Percentiles rank a stretch among this genome's conserved stretches.
Evolutionary conservation across 441 rosid genomes (phyloP).

Genomic region (Biscutella auriculata): DNA sequence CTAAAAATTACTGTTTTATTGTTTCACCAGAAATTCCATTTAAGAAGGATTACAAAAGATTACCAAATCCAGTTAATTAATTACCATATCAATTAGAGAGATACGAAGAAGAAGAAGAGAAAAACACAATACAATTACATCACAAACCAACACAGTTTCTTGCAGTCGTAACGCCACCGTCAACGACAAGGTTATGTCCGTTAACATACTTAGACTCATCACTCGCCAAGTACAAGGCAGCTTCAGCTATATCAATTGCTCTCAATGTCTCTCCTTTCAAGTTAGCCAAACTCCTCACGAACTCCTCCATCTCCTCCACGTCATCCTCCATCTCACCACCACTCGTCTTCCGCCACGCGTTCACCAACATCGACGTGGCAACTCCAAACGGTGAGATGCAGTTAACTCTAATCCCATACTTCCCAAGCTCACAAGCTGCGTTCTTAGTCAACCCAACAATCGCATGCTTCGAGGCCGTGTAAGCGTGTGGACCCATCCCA

Average conservation of each 20-base stretch:
- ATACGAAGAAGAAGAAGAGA: too few species aligned
- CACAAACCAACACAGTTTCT: slow-evolving; percentile 74
- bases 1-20: slow-evolving; percentile 8
- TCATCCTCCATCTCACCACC: slow-evolving; percentile 32
- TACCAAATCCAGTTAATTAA: slow-evolving; percentile 12
- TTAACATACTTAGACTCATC: slow-evolving; percentile 82
- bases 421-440: slow-evolving; percentile 70
- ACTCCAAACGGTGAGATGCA: slow-evolving; percentile 92
- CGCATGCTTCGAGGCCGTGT: slow-evolving; percentile 87
- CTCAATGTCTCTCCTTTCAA: slow-evolving; percentile 46
- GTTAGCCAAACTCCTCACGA: slow-evolving; percentile 61
- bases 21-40: slow-evolving; percentile 2
- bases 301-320: slow-evolving; percentile 67
- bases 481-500: slow-evolving; percentile 80
- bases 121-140: not conserved
- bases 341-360: slow-evolving; percentile 47
- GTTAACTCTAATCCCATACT: slow-evolving; percentile 65
- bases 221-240: slow-evolving; percentile 67
- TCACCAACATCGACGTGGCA: slow-evolving; percentile 67
- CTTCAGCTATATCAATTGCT: slow-evolving; percentile 71
- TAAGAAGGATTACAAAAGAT: not conserved
- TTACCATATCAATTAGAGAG: slow-evolving; percentile 7
- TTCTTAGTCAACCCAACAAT: slow-evolving; percentile 76
- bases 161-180: slow-evolving; percentile 70
- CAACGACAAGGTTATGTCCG: slow-evolving; percentile 90